Conservation (phyloP, 306 rosid genomes). For the Dryas alaskensis region DNA sequence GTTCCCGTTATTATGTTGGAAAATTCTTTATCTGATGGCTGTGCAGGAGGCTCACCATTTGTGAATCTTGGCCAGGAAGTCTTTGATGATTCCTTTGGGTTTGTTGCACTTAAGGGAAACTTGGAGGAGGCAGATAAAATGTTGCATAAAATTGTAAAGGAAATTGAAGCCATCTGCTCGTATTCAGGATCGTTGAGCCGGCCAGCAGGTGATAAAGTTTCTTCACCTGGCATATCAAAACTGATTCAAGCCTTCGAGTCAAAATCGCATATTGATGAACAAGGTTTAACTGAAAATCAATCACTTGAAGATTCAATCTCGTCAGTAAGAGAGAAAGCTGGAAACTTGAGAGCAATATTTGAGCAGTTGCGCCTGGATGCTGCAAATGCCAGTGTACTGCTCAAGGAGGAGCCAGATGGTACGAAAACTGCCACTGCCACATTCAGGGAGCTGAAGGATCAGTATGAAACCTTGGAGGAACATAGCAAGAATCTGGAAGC, state of each 20-base stretch:
- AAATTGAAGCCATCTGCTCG: slow-evolving; percentile 46
- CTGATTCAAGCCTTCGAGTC: slow-evolving; percentile 88
- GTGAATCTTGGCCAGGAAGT: slow-evolving; percentile 41
- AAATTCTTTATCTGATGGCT: slow-evolving; percentile 27
- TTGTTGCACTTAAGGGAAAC: slow-evolving; percentile 46
- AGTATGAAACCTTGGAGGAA: slow-evolving; percentile 55
- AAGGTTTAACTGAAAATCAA: slow-evolving; percentile 32
- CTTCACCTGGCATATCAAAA: slow-evolving; percentile 63
- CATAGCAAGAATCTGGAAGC: slow-evolving; percentile 59
- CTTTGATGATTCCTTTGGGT: slow-evolving; percentile 49
- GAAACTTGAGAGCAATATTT: slow-evolving; percentile 55
- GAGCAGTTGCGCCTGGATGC: slow-evolving; percentile 55
- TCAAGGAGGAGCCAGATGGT: slow-evolving; percentile 59
- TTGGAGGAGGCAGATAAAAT: slow-evolving; percentile 57
- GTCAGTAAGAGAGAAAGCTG: slow-evolving; percentile 46
- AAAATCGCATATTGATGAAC: slow-evolving; percentile 55
- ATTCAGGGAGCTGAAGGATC: slow-evolving; percentile 43
- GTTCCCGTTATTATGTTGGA: slow-evolving; percentile 17
- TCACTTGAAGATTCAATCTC: slow-evolving; percentile 44
- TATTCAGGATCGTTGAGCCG: slow-evolving; percentile 41
- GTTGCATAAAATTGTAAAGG: slow-evolving; percentile 61
- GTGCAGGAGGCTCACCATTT: slow-evolving; percentile 26
- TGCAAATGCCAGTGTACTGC: slow-evolving; percentile 46
- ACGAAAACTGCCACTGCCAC: slow-evolving; percentile 46
- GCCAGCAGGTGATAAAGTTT: slow-evolving; percentile 44